Percentiles rank a stretch among this genome's conserved stretches.
These are phyloP conservation scores for Sphaerulina populicola DNA, from an alignment of 2,329 filamentous ascomycete genomes.

Conservation along the genomic window DNA sequence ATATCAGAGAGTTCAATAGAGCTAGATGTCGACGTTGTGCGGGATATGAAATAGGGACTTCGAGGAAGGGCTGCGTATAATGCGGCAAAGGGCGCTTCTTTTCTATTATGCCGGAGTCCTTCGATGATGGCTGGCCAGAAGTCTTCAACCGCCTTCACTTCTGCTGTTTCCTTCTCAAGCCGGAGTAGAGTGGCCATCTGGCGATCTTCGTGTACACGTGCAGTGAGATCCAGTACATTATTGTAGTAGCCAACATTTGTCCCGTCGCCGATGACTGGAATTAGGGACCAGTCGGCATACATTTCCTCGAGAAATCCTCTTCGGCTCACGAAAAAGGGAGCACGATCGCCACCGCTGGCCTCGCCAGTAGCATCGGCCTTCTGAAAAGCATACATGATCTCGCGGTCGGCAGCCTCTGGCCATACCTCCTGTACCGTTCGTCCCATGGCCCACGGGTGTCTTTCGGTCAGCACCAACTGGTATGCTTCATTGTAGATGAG, in stretches of 20 bases:
- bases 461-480: conserved; percentile 26
- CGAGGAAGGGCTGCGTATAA: conserved; percentile 11
- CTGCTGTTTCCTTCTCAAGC: conserved; percentile 12
- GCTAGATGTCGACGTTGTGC: conserved; percentile 2
- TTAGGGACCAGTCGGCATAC: conserved; percentile 15
- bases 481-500: conserved; percentile 35
- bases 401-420: conserved; percentile 5
- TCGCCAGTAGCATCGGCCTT: conserved; percentile 16
- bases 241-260: conserved; percentile 15
- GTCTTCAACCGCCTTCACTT: conserved; percentile 12
- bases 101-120: conserved; percentile 12
- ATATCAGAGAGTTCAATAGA: not conserved
- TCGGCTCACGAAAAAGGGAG: conserved; percentile 11
- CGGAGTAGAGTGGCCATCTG: conserved; percentile 16
- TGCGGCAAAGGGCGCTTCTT: conserved; percentile 20
- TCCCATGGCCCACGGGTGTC: conserved; percentile 24
- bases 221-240: conserved; percentile 15
- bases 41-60: not conserved
- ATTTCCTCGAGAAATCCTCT: conserved; percentile 15
- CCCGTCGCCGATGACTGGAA: conserved; percentile 10
- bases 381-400: conserved; percentile 9
- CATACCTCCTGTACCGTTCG: conserved; percentile 16
- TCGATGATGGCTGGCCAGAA: conserved; percentile 16
- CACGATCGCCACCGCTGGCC: conserved; percentile 6
- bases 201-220: conserved; percentile 16